Evolutionary conservation across 441 rosid species (phyloP).

Genomic region (Mallotus japonicus): DNA sequence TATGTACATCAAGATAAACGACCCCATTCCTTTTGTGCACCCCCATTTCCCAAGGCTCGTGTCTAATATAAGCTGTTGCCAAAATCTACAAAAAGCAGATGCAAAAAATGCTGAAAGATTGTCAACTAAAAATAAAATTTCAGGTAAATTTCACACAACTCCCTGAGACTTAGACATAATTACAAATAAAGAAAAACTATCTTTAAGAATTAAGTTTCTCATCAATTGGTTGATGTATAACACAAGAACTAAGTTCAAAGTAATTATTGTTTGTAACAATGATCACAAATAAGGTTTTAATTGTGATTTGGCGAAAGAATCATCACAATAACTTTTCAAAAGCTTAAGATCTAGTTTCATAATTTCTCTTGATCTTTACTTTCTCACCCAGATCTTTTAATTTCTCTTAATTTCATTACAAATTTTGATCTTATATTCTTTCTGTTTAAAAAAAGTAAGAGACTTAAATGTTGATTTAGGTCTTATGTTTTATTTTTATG

Average conservation of each 20-base stretch:
- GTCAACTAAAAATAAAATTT: not conserved
- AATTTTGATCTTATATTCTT: not conserved
- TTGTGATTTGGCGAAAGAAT: not conserved
- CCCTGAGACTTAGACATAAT: not conserved
- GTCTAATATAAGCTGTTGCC: conserved; percentile 76
- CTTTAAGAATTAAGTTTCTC: not conserved
- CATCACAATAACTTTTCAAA: not conserved
- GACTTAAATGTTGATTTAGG: not conserved
- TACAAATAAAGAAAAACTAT: not conserved
- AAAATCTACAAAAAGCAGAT: conserved; percentile 50
- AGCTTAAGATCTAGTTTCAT: not conserved
- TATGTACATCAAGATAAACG: conserved; percentile 91
- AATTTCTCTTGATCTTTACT: not conserved
- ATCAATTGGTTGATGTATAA: not conserved
- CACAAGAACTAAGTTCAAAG: not conserved
- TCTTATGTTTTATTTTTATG: not conserved
- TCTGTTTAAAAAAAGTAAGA: not conserved
- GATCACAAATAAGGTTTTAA: not conserved
- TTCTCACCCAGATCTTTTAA: not conserved
- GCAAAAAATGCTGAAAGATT: not conserved
- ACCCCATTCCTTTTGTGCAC: conserved; percentile 95
- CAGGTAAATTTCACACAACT: not conserved
- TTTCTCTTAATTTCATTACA: not conserved
- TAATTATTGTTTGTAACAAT: not conserved
- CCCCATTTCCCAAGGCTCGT: conserved; percentile 99